Evolutionary conservation across 768 basidiomycete species (phyloP), one percentile per base, ranked within the genome.

Genomic region (Podaxis sp.): DNA sequence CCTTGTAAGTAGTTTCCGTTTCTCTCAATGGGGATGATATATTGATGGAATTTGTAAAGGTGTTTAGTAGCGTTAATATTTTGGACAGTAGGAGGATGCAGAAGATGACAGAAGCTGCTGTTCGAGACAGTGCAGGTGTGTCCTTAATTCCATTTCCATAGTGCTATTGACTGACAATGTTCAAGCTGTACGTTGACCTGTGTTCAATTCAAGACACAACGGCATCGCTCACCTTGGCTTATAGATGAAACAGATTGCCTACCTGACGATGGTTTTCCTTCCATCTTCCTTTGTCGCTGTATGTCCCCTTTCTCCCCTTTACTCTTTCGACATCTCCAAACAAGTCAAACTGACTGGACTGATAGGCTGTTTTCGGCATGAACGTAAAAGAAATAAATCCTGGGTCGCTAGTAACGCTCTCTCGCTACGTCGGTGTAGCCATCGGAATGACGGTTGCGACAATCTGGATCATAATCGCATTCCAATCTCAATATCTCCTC

Each of bases 381-480:
- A 77, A 78, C 59, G 67, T 77, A 13, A 44, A 62, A 25, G 78
- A 82, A 67, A 73, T 86, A 54, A 69, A 67, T 10, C 70, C 57
- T 0, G 53, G 66, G 16, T 74, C 79, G 0, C 7, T 62, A 0
- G 80, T 75, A 40, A 80, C 79, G 1, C 63, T 85, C 11, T 11
- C 62, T 2, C 76, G 77, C 61, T 87, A 83, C 61, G 57, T 78
- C 25, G 78, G 61, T 38, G 71, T 69, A 1, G 78, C 83, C 1
- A 40, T 85, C 6, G 66, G 76, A 0, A 68, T 88, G 44, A 88
- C 85, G 0, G 9, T 77, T 5, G 59, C 78, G 10, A 82, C 83
- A 7, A 62, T 79, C n/a, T 88, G 85, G 83, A 65, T 82, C 18
- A 76, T 84, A 35, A 70, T 86, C 37, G 78, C 84, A 5, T 78